Evolutionary conservation across 2,329 filamentous ascomycete genomes (phyloP).

Genomic region (Pseudocercospora ulei): DNA sequence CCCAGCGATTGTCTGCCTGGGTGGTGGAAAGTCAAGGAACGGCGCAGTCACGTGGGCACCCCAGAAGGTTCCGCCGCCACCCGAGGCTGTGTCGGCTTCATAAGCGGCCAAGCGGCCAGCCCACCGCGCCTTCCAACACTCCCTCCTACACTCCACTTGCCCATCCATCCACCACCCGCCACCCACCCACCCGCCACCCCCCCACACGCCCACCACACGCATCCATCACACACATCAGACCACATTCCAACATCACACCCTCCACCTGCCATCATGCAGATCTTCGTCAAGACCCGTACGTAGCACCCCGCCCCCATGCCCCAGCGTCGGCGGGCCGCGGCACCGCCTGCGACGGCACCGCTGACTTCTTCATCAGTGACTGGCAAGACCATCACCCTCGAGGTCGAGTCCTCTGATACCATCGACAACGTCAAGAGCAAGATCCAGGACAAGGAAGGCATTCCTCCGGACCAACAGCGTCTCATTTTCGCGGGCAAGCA

Average conservation of each 20-base stretch:
- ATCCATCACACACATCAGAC: constrained; percentile 14
- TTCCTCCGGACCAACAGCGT: constrained; percentile 91
- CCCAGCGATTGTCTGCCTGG: too few species aligned
- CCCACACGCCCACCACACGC: constrained; percentile 8
- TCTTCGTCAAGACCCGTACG: constrained; percentile 94
- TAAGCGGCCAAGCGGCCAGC: constrained; percentile 3
- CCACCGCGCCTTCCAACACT: constrained; percentile 8
- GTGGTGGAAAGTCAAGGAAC: too few species aligned
- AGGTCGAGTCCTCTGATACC: constrained; percentile 66
- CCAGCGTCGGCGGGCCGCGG: constrained; percentile 12
- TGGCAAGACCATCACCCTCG: constrained; percentile 58
- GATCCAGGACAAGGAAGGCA: constrained; percentile 97
- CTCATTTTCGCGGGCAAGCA: constrained; percentile 95
- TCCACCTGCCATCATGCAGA: constrained; percentile 58
- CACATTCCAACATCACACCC: constrained; percentile 21
- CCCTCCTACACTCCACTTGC: constrained; percentile 12
- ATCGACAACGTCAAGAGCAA: constrained; percentile 96
- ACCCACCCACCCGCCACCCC: constrained; percentile 3
- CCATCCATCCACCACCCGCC: constrained; percentile 10
- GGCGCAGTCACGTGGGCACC: too few species aligned
- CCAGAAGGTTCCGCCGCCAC: constrained; percentile 3
- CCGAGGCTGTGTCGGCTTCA: constrained; percentile 8
- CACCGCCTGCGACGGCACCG: constrained; percentile 33
- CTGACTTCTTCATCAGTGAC: constrained; percentile 45
- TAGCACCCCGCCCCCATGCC: constrained; percentile 36